Evolutionary conservation across 495 filamentous ascomycete species (phyloP), one percentile per base, ranked within the genome.

Genomic region (Jackrogersella multiformis): DNA sequence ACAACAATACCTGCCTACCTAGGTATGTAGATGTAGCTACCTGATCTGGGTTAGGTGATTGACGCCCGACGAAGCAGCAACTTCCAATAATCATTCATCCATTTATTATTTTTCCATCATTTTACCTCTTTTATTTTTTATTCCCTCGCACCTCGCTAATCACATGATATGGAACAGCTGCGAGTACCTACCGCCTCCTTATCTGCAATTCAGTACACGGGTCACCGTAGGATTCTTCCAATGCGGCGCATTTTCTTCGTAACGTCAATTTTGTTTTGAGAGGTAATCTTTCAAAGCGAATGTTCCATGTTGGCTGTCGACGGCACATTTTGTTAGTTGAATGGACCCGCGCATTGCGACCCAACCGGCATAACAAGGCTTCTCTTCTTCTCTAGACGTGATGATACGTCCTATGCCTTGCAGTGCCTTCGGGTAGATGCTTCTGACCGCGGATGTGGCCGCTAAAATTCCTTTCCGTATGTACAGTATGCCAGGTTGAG

Each of bases 401-500:
- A 61, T 61, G 61, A 61, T 56, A 57, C 44, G 49, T 65, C 46
- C 57, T 61, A 44, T 62, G 56, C 67, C 67, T 60, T 70, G 67
- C 57, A 66, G 57, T 55, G 57, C 57, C 34, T 49, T 57, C 67
- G 67, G 67, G 52, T 70, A 66, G 56, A 51, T 66, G 57, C 67
- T 66, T 70, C 51, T 70, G 67, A 66, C 61, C 67, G 61, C 61
- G 61, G 67, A 66, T 53, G 45, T 54, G 67, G 52, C 67, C 67
- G 67, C 41, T 57, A 56, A 65, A 54, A 38, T 61, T 66, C 32
- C 56, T 59, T 68, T 53, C 66, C 66, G 66, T 69, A 69, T 44
- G 41, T 16, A 44, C 41, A 16, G 41, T 23, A 44, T 60, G 60
- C 49, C 46, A 57, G 60, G 46, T 69, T 52, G 56, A 60, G 60